Base-by-base conservation (phyloP, 2,329 filamentous ascomycete species). In the Pleoardoris graminearum region DNA sequence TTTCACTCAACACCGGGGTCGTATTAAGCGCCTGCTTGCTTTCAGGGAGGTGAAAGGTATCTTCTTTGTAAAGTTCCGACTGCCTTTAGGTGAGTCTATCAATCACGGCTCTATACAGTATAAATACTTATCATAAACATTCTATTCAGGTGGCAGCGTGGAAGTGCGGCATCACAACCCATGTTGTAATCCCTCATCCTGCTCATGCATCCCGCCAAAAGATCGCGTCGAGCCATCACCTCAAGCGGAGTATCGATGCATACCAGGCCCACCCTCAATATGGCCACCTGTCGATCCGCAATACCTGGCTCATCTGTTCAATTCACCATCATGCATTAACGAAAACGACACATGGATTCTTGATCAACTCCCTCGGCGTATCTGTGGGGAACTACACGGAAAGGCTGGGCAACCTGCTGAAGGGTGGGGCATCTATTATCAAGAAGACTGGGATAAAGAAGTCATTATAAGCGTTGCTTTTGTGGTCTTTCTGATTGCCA, bases 351-450 rank as follows among this genome's bases (percentile, higher is more conserved):
- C 50, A 0, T 65, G 58, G 59, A 60, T 68, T 1, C 37, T 65
- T 0, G 41, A 61, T 22, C 63, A 62, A 30, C 47, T 68, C 3
- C 65, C 65, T 1, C 67, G 62, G 30, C 61, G 62, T 5, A 61
- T 44, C 0, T 54, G 50, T 29, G 63, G 65, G 3, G 43, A 61
- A 29, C 51, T 69, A 7, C 50, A 51, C 3, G 64, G 55, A 2
- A 37, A 51, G 19, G 25, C 50, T 8, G 58, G 58, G 1, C 38
- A 64, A 17, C 64, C 63, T 2, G 61, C 59, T n/a, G 59, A 64
- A n/a, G 65, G 64, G 6, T 67, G 64, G 66, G 64, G 66, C 1
- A 61, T 66, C 2, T 63, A 67, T 36, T 66, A 62, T 27, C 33
- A 60, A 25, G 65, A 69, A 41, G 59, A 57, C 2, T 61, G 56